Percentiles rank a stretch among this genome's conserved stretches.
These are phyloP conservation scores for Phoma sp. DNA, from an alignment of 2,329 filamentous ascomycete species.

Conservation along the genomic window DNA sequence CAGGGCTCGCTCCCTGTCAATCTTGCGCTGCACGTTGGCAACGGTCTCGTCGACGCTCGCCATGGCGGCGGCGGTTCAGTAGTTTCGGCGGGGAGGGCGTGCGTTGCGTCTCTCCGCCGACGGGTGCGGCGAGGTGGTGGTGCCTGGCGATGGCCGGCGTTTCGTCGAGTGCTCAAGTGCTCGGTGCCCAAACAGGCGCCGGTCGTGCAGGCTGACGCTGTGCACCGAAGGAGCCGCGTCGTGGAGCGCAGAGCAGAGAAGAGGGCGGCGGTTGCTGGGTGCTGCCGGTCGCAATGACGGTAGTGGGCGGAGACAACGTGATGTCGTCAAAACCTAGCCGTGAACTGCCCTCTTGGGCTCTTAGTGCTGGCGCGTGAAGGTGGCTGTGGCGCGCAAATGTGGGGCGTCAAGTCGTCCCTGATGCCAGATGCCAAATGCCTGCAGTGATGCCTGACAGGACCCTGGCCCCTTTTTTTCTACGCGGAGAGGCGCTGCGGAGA, in stretches of 20 bases:
- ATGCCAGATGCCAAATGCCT: slow-evolving; percentile 25
- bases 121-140: slow-evolving; percentile 29
- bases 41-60: slow-evolving; percentile 67
- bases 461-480: slow-evolving; percentile 10
- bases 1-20: slow-evolving; percentile 94
- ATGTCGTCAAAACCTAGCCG: slow-evolving; percentile 35
- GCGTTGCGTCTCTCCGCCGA: slow-evolving; percentile 35
- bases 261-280: slow-evolving; percentile 12
- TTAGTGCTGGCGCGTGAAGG: slow-evolving; percentile 30
- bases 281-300: slow-evolving; percentile 29
- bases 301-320: slow-evolving; percentile 24
- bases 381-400: slow-evolving; percentile 30
- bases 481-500: slow-evolving; percentile 9
- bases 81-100: slow-evolving; percentile 32
- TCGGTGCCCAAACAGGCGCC: slow-evolving; percentile 37
- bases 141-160: slow-evolving; percentile 37
- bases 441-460: slow-evolving; percentile 28
- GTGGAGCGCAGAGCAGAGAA: slow-evolving; percentile 4
- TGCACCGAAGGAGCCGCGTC: slow-evolving; percentile 18
- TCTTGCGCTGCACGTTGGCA: slow-evolving; percentile 92
- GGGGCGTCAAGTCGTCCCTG: slow-evolving; percentile 14
- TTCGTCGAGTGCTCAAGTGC: slow-evolving; percentile 20
- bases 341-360: slow-evolving; percentile 32
- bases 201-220: slow-evolving; percentile 21
- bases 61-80: slow-evolving; percentile 55